Percentiles rank a stretch among this genome's conserved stretches.
Conservation (phyloP, 2,329 filamentous ascomycete species). For the Coniochaeta prunicola region DNA sequence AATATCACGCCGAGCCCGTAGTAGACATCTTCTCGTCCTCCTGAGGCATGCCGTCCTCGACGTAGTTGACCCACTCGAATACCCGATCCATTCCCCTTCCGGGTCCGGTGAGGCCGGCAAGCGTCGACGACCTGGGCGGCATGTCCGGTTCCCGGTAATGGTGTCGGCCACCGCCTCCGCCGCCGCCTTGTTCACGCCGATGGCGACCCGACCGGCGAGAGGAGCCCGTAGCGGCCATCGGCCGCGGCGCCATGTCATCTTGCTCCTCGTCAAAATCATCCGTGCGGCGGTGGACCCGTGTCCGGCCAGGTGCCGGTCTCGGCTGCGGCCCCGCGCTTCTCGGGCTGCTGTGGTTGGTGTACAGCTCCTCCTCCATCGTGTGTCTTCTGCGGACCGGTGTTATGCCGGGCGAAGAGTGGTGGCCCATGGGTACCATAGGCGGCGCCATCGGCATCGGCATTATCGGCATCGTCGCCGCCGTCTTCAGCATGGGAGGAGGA, state of each 20-base stretch:
- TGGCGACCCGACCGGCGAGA: neutral
- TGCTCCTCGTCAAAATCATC: constrained; percentile 1
- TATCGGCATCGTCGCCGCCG: neutral
- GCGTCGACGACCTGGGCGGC: constrained; percentile 29
- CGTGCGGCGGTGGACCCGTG: neutral
- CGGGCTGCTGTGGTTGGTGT: constrained; percentile 22
- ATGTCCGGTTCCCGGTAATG: constrained; percentile 13
- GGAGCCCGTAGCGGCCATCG: neutral
- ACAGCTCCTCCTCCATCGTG: constrained; percentile 33
- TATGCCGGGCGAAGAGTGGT: constrained; percentile 1
- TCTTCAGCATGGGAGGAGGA: neutral
- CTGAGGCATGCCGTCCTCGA: constrained; percentile 34
- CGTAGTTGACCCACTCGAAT: constrained; percentile 39
- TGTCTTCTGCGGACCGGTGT: constrained; percentile 21
- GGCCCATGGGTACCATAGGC: neutral
- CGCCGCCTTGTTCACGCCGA: neutral
- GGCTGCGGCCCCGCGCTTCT: constrained; percentile 19
- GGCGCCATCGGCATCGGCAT: neutral
- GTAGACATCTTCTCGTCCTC: constrained; percentile 4
- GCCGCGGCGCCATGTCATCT: neutral
- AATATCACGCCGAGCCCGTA: neutral
- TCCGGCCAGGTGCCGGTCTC: constrained; percentile 1
- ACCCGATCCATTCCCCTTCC: constrained; percentile 40
- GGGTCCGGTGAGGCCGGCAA: constrained; percentile 39
- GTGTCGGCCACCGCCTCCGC: constrained; percentile 3